Evolutionary conservation across 2,329 filamentous ascomycete species (phyloP).

Genomic region (Seiridium unicorne): DNA sequence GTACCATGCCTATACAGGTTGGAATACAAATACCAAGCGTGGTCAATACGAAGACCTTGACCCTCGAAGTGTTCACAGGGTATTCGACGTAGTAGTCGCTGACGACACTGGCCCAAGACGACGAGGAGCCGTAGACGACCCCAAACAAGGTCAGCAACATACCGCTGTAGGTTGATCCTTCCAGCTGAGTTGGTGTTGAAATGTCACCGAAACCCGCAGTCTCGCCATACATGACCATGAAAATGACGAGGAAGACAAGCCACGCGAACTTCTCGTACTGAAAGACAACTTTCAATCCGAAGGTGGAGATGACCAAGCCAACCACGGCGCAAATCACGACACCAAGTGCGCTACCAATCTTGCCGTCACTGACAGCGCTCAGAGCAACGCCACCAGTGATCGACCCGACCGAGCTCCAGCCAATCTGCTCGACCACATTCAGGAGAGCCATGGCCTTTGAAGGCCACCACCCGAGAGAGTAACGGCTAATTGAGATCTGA

Average conservation of each 20-base stretch:
- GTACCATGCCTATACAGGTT: slow-evolving; percentile 46
- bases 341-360: slow-evolving; percentile 47
- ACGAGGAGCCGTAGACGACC: slow-evolving; percentile 46
- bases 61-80: slow-evolving; percentile 40
- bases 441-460: slow-evolving; percentile 47
- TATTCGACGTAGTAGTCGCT: slow-evolving; percentile 48
- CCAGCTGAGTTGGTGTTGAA: slow-evolving; percentile 28
- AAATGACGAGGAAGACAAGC: slow-evolving; percentile 44
- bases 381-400: slow-evolving; percentile 51
- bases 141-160: slow-evolving; percentile 40
- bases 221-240: slow-evolving; percentile 48
- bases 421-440: slow-evolving; percentile 47
- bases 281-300: slow-evolving; percentile 48
- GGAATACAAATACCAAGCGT: slow-evolving; percentile 44
- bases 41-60: slow-evolving; percentile 47
- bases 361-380: slow-evolving; percentile 41
- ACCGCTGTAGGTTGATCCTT: slow-evolving; percentile 35
- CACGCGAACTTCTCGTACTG: slow-evolving; percentile 50
- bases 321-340: slow-evolving; percentile 51
- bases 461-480: slow-evolving; percentile 50
- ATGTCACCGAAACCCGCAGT: slow-evolving; percentile 39
- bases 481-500: slow-evolving; percentile 48
- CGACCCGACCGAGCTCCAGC: slow-evolving; percentile 33
- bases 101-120: slow-evolving; percentile 46
- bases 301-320: slow-evolving; percentile 48